Base-by-base conservation (phyloP, 2,329 filamentous ascomycete genomes). In the Cladosporium austrohemisphaericum region DNA sequence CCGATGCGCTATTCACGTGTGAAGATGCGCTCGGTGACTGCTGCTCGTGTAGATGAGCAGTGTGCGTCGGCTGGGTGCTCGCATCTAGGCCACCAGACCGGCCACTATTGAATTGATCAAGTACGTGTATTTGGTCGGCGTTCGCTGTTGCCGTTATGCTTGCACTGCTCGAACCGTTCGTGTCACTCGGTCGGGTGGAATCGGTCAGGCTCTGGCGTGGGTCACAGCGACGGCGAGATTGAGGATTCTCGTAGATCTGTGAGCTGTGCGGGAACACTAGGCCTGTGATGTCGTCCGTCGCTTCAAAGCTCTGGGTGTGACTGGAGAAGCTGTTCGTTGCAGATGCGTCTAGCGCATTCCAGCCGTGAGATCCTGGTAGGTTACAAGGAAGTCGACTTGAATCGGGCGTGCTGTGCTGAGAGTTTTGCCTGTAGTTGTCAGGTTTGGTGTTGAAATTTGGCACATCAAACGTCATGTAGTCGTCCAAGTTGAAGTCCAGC, bases 401-500 rank as follows among this genome's bases (percentile, higher is more conserved):
- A n/a, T 20, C 31, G 10, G 29, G 29, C n/a, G n/a, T n/a, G n/a
- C n/a, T n/a, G 40, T 35, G 22, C 29, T 41, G 37, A 35, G 28
- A 31, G 19, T 18, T 20, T 18, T 41, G 29, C 29, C 47, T 41
- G 38, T 16, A 43, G 38, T 50, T 36, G 29, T 41, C 18, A 3
- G 22, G 35, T 22, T 49, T 25, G n/a, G 29, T 28, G 23, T 35
- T 35, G 35, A 11, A 26, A 4, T 26, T 20, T n/a, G 14, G 32
- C 14, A 33, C 25, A 14, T 54, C 25, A 38, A 53, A 46, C 11
- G 41, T 29, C 11, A 19, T 16, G 14, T 54, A 48, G 26, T 57
- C 48, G 44, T 59, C 57, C 25, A 62, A 54, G 43, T 46, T 44
- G 36, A 54, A 40, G 16, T 60, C 54, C 14, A 52, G 41, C 18